Percentiles rank a stretch among this genome's conserved stretches.
phyloP scores from a whole-genome alignment of 192 early-diverging fungal genomes.

The Gonapodya sp. region DNA sequence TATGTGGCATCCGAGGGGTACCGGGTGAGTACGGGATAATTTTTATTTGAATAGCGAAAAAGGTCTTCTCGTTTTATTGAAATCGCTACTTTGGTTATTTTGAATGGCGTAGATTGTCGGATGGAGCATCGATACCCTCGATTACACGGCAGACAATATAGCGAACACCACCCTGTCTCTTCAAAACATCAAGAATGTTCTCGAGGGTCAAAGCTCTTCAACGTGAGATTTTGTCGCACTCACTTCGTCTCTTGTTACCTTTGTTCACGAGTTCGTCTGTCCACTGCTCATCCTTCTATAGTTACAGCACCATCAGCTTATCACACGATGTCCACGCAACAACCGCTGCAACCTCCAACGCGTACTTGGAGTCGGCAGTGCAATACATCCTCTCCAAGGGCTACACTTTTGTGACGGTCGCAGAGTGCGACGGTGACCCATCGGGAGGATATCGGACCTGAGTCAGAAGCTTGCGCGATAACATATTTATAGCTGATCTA shows the following conservation, averaged over 20 bases:
- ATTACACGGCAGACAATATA: not conserved
- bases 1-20: not conserved
- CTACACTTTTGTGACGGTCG: not conserved
- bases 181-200: not conserved
- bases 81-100: not conserved
- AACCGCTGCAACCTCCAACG: not conserved
- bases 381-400: not conserved
- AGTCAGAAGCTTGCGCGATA: too few relatives aligned
- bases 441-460: not conserved
- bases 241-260: too few relatives aligned
- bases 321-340: not conserved
- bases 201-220: not conserved
- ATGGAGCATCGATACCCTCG: not conserved
- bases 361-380: not conserved
- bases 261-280: too few relatives aligned
- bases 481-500: too few relatives aligned
- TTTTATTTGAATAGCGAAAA: too few relatives aligned
- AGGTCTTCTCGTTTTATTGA: not conserved
- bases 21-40: not conserved
- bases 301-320: not conserved
- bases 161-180: not conserved
- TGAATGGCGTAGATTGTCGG: not conserved
- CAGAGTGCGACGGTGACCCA: not conserved
- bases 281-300: too few relatives aligned
- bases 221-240: too few relatives aligned